Evolutionary conservation across 208 protist genomes (phyloP).

Genomic region (Leishmania braziliensis): DNA sequence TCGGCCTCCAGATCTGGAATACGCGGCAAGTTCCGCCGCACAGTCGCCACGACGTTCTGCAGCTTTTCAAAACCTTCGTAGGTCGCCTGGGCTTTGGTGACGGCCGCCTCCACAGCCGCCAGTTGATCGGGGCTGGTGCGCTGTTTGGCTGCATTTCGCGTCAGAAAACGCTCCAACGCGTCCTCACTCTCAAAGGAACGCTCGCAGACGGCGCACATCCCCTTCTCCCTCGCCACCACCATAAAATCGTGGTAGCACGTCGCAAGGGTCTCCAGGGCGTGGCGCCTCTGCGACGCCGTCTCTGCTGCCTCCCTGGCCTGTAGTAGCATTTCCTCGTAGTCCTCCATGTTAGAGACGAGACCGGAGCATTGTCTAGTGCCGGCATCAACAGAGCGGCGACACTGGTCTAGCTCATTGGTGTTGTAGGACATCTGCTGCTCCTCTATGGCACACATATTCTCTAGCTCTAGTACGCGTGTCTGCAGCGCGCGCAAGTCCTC

Average conservation of each 20-base stretch:
- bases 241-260: constrained; percentile 69
- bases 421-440: constrained; percentile 38
- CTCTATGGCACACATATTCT: constrained; percentile 33
- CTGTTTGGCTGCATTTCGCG: constrained; percentile 38
- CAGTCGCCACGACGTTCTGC: constrained; percentile 34
- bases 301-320: constrained; percentile 34
- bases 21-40: constrained; percentile 33
- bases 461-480: constrained; percentile 30
- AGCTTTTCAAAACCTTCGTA: constrained; percentile 42
- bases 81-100: constrained; percentile 14
- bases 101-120: constrained; percentile 27
- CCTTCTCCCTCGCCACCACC: constrained; percentile 40
- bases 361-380: constrained; percentile 12
- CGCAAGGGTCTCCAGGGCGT: constrained; percentile 50
- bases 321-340: constrained; percentile 44
- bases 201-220: constrained; percentile 67
- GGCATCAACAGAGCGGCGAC: background rate
- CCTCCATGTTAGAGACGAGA: constrained; percentile 27
- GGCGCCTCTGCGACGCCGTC: constrained; percentile 30
- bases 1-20: constrained; percentile 40
- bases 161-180: constrained; percentile 41
- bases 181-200: constrained; percentile 44
- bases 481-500: constrained; percentile 36
- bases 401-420: constrained; percentile 29
- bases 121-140: constrained; percentile 43